Evolutionary conservation across 352 stramenopile species (phyloP), one percentile per base, ranked within the genome.

Genomic region (Phytophthora capsici): DNA sequence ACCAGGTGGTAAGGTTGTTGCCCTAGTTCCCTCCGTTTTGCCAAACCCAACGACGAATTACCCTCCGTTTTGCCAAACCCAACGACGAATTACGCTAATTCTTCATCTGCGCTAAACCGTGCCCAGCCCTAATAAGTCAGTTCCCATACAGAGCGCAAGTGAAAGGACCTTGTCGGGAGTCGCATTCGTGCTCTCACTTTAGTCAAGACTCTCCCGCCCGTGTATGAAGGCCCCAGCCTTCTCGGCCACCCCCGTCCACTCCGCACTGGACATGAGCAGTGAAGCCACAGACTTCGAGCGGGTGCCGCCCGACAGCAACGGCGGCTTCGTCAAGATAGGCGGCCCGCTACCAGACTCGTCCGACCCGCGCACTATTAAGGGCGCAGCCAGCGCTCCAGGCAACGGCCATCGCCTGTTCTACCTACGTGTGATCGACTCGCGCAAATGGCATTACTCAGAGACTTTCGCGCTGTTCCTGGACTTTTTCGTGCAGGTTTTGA

Each of bases 371-470:
- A 74, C 77, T 10, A 83, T 89, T 56, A 94, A 94, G 57, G 64
- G 80, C 57, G 64, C 69, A 16, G 32, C 44, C 25, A 71, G 71
- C 49, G 36, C 61, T 4, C 67, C 72, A 0, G 73, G 70, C 30
- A 88, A 81, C 53, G 78, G 80, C 34, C 78, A 88, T 50, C 86
- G 84, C 30, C 73, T 93, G n/a, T 93, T 93, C 57, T 92, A 80
- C 62, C 65, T 94, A 56, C 88, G 85, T 26, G 77, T 94, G 30
- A 89, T 94, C 64, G 88, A 96, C 69, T 93, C 86, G 51, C 86
- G 88, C 69, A 94, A 93, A 66, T 96, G 88, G 86, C 88, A 96
- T 65, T 95, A 96, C 71, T 84, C 77, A 50, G 85, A 95, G 65
- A 91, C 86, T 3, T 91, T 94, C 47, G 80, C 84, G 61, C 80